Evolutionary conservation across 805 yeast species (phyloP).

Genomic region (Starmerella vaccinii): DNA sequence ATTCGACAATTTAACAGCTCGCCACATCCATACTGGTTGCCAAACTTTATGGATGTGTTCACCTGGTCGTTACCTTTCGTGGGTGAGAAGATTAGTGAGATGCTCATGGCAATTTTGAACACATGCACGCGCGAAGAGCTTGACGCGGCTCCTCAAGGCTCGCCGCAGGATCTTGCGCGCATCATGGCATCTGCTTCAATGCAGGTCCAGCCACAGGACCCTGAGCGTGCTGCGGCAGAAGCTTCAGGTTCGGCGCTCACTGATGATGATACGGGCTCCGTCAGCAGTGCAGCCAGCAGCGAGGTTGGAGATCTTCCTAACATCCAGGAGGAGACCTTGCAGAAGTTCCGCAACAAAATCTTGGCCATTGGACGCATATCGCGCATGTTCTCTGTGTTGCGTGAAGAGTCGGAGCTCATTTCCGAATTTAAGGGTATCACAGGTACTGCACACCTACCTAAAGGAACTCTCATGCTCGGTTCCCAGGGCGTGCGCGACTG

Average conservation of each 20-base stretch:
- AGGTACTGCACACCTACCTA: slow-evolving; percentile 67
- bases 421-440: slow-evolving; percentile 62
- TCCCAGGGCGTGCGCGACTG: slow-evolving; percentile 64
- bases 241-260: slow-evolving; percentile 1
- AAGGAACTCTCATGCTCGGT: slow-evolving; percentile 77
- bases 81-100: slow-evolving; percentile 91
- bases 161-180: slow-evolving; percentile 12
- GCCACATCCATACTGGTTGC: slow-evolving; percentile 95
- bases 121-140: slow-evolving; percentile 93
- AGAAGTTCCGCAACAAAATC: slow-evolving; percentile 53
- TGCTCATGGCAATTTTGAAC: slow-evolving; percentile 78
- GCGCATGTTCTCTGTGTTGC: slow-evolving; percentile 76
- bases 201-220: slow-evolving; percentile 7
- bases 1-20: slow-evolving; percentile 86
- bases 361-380: slow-evolving; percentile 94
- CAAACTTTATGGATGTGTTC: slow-evolving; percentile 93
- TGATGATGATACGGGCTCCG: not conserved
- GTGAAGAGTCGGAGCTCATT: slow-evolving; percentile 82
- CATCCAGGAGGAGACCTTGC: slow-evolving; percentile 28
- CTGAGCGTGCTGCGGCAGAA: slow-evolving; percentile 15
- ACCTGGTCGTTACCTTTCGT: slow-evolving; percentile 97
- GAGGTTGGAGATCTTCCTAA: not conserved
- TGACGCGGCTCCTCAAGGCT: slow-evolving; percentile 31
- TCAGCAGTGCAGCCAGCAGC: not conserved
- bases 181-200: slow-evolving; percentile 22